These are phyloP conservation scores for Hsuehochloa calcarea DNA, from an alignment of 176 grass and related monocot species.

Conservation along the genomic window DNA sequence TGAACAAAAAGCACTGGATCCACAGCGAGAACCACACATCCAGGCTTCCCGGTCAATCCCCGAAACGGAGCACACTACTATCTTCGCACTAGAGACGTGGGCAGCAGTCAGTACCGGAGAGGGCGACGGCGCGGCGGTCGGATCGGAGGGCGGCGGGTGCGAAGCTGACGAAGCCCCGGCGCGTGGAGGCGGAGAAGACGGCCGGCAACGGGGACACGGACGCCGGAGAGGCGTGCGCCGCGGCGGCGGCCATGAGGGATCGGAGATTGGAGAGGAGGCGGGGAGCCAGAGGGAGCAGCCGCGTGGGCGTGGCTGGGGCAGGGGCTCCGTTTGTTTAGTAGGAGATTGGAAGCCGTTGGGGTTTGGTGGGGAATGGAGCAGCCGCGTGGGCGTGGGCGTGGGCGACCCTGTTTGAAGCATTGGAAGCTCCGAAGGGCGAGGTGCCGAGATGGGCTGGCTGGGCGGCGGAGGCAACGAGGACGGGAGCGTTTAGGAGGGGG, in stretches of 20 bases:
- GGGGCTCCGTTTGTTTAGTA: background rate
- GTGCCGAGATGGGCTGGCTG: too few species aligned
- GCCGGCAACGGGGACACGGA: background rate
- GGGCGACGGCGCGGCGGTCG: constrained; percentile 10
- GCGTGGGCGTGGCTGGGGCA: too few species aligned
- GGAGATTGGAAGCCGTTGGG: background rate
- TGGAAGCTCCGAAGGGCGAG: background rate
- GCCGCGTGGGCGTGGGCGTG: too few species aligned
- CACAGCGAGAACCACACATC: background rate
- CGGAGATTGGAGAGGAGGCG: background rate
- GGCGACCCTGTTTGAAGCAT: background rate
- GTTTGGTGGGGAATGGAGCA: constrained; percentile 1
- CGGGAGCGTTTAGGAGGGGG: too few species aligned
- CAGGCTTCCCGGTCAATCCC: background rate
- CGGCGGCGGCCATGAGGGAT: constrained; percentile 25
- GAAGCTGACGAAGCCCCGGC: constrained; percentile 20
- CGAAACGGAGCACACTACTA: background rate
- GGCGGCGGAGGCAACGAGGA: too few species aligned
- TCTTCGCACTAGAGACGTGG: too few species aligned
- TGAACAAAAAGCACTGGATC: background rate
- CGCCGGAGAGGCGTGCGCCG: background rate
- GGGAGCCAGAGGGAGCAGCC: background rate
- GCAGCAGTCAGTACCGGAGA: constrained; percentile 15
- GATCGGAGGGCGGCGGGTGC: background rate
- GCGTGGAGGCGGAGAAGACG: background rate